phyloP scores from a whole-genome alignment of 2,329 filamentous ascomycete genomes.

The Pseudogymnoascus sp. region DNA sequence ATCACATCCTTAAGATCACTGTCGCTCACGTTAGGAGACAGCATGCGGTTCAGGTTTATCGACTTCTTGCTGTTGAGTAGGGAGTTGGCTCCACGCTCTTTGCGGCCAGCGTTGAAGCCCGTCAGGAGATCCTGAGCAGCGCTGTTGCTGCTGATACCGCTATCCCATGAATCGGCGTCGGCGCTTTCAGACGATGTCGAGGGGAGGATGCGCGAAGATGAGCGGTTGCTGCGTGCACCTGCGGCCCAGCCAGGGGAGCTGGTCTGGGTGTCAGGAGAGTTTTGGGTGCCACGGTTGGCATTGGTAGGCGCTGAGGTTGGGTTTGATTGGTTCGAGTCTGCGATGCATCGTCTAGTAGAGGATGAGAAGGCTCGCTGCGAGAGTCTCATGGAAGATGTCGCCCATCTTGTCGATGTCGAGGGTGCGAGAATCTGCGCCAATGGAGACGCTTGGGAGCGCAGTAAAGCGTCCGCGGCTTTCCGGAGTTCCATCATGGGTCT shows the following conservation, averaged over 20 bases:
- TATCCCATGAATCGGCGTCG: not conserved
- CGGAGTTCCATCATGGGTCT: constrained; percentile 30
- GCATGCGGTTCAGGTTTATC: constrained; percentile 1
- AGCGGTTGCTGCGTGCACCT: not conserved
- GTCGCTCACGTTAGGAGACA: not conserved
- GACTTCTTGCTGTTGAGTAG: not conserved
- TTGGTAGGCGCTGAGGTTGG: not conserved
- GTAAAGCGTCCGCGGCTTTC: constrained; percentile 27
- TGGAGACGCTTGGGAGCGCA: constrained; percentile 27
- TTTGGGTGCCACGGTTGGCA: constrained; percentile 2
- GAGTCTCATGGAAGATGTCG: not conserved
- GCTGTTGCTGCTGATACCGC: constrained; percentile 3
- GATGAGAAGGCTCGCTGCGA: constrained; percentile 12
- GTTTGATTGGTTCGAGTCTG: constrained; percentile 1
- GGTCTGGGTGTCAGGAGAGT: not conserved
- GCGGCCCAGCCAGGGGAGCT: not conserved
- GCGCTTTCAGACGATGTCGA: not conserved
- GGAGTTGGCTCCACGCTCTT: constrained; percentile 3
- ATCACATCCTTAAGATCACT: constrained; percentile 10
- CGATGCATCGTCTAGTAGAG: not conserved
- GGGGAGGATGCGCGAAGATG: constrained; percentile 2
- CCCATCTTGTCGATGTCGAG: constrained; percentile 21
- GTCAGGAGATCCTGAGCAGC: not conserved
- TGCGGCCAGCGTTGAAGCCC: constrained; percentile 10
- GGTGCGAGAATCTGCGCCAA: constrained; percentile 27